A percentile compares a stretch with the other conserved stretches of the same genome.
Conservation (phyloP, 2,329 filamentous ascomycete species). For the Didymella pomorum region DNA sequence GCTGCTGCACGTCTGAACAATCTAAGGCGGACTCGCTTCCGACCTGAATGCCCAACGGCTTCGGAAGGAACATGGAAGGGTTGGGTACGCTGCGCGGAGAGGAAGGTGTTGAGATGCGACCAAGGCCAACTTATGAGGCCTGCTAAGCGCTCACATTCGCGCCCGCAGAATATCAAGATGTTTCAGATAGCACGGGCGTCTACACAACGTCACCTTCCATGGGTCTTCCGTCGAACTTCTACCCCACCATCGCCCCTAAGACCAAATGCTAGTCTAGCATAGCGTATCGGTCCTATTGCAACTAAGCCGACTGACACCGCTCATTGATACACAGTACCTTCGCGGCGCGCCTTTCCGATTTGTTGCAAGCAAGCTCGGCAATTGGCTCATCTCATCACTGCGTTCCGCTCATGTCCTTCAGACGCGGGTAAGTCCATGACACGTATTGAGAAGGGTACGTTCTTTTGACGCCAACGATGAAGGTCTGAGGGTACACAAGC, state of each 20-base stretch:
- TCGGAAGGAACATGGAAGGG: slow-evolving; percentile 7
- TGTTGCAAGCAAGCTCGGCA: slow-evolving; percentile 21
- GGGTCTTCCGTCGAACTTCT: slow-evolving; percentile 22
- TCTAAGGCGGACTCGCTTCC: slow-evolving; percentile 35
- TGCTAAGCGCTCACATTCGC: slow-evolving; percentile 20
- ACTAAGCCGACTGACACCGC: slow-evolving; percentile 34
- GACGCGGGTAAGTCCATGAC: not conserved
- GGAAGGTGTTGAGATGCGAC: not conserved
- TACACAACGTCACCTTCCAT: slow-evolving; percentile 21
- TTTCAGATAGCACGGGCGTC: slow-evolving; percentile 17
- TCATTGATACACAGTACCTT: slow-evolving; percentile 25
- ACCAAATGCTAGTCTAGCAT: slow-evolving; percentile 26
- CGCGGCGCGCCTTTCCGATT: slow-evolving; percentile 21
- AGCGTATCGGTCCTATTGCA: slow-evolving; percentile 34
- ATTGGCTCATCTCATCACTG: slow-evolving; percentile 13
- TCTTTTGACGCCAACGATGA: not conserved
- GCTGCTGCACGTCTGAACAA: slow-evolving; percentile 36
- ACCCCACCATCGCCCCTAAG: slow-evolving; percentile 27
- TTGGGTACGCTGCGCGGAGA: not conserved
- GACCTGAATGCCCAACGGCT: slow-evolving; percentile 29
- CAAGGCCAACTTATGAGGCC: not conserved
- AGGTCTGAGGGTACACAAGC: not conserved
- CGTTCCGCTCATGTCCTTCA: slow-evolving; percentile 1
- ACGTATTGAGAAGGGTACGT: not conserved
- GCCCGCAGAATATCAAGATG: slow-evolving; percentile 8